A percentile compares a stretch with the other conserved stretches of the same genome.
These are phyloP conservation scores for Simmondsia chinensis DNA, from an alignment of 148 eudicot genomes.

Conservation along the genomic window DNA sequence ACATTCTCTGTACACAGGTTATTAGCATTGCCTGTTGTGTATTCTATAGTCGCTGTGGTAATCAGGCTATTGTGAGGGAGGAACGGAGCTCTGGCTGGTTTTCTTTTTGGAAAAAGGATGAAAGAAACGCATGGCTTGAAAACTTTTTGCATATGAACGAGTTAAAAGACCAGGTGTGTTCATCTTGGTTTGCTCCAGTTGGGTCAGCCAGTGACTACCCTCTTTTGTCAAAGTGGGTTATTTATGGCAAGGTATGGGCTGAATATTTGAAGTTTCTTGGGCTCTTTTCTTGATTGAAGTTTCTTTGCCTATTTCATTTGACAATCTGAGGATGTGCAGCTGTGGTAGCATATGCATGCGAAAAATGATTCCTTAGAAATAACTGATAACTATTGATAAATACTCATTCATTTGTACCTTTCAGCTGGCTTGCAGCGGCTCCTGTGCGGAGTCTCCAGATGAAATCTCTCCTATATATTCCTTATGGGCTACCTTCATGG, in stretches of 20 bases:
- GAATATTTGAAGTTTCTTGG: too few relatives aligned
- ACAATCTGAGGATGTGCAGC: too few relatives aligned
- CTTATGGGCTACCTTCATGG: constrained; percentile 98
- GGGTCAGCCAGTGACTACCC: constrained; percentile 99
- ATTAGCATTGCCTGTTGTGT: constrained; percentile 96
- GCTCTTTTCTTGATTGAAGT: too few relatives aligned
- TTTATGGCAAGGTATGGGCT: constrained; percentile 82
- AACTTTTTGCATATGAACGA: constrained; percentile 74
- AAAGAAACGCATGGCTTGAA: constrained; percentile 75
- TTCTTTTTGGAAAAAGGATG: constrained; percentile 75
- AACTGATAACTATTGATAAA: too few relatives aligned
- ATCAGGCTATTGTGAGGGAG: constrained; percentile 66
- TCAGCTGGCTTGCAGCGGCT: constrained; percentile 82
- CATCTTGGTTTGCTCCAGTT: constrained; percentile 99
- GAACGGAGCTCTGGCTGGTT: constrained; percentile 62
- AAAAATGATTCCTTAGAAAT: too few relatives aligned
- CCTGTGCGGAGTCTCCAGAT: constrained; percentile 75
- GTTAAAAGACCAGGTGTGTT: constrained; percentile 83
- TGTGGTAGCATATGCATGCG: too few relatives aligned
- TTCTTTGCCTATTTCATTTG: too few relatives aligned
- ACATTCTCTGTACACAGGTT: constrained; percentile 46
- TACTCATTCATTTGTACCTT: constrained; percentile 7
- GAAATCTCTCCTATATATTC: constrained; percentile 98
- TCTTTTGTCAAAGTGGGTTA: constrained; percentile 93
- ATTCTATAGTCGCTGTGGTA: constrained; percentile 98